phyloP scores from a whole-genome alignment of 768 basidiomycete genomes.

The Leccinum sublutescens region DNA sequence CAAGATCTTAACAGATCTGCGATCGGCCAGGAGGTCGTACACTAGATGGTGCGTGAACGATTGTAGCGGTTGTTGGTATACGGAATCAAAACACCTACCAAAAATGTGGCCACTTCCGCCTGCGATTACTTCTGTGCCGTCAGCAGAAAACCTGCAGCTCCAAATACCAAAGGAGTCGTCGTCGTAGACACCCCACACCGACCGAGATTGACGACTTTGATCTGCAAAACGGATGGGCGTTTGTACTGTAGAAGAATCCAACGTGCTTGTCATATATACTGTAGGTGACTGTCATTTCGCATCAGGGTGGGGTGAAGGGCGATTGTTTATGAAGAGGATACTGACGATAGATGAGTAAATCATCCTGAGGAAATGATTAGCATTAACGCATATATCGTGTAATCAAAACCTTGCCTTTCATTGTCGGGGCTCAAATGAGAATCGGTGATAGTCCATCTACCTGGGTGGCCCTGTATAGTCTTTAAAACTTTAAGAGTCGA shows the following conservation, averaged over 20 bases:
- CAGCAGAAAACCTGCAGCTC: conserved; percentile 95
- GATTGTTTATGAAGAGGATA: not conserved
- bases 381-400: conserved; percentile 48
- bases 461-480: conserved; percentile 71
- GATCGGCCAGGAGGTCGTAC: conserved; percentile 83
- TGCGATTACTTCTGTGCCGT: conserved; percentile 93
- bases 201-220: conserved; percentile 36
- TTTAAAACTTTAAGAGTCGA: conserved; percentile 52
- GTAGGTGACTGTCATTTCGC: conserved; percentile 55
- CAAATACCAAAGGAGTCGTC: conserved; percentile 73
- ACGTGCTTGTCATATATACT: conserved; percentile 71
- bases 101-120: conserved; percentile 84
- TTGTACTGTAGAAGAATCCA: conserved; percentile 60
- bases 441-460: conserved; percentile 94
- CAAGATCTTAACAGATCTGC: conserved; percentile 77
- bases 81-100: conserved; percentile 39
- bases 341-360: conserved; percentile 88
- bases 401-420: conserved; percentile 53
- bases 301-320: not conserved
- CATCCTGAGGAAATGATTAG: conserved; percentile 50
- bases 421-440: conserved; percentile 88
- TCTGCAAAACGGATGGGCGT: conserved; percentile 62
- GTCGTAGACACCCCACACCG: conserved; percentile 34
- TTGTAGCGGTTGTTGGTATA: not conserved
- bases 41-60: conserved; percentile 44